Base-by-base conservation (phyloP, 2,329 filamentous ascomycete genomes). In the Colletotrichum sansevieriae region DNA sequence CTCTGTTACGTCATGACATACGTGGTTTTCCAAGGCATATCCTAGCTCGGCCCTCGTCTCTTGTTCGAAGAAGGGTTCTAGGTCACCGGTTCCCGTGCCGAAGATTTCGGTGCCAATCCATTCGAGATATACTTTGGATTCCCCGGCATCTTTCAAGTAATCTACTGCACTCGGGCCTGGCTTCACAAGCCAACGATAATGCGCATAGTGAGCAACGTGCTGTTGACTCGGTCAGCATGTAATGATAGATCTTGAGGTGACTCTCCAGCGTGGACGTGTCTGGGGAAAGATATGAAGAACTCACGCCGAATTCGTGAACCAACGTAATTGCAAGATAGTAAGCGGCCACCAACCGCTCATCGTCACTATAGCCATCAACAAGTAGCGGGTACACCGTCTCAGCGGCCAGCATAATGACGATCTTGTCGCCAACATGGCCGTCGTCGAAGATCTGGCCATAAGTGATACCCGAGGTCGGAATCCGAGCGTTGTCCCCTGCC, bases 261-360 rank as follows among this genome's bases (percentile, higher is more conserved):
- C 3, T 15, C 15, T 13, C 35, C 18, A n/a, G 12, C 2, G 47
- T 4, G 2, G 46, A 33, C 15, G 29, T 29, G 20, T 13, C 12
- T 9, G 13, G 35, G 22, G 0, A 58, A 25, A 4, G 22, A 43
- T 8, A 15, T n/a, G 20, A 35, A 20, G 12, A 20, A 57, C 76
- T 73, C 54, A 77, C 76, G 52, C 75, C 73, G 7, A 78, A 25
- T 60, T 78, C 76, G 22, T 78, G 76, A 11, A 73, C 63, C 8
- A 78, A 44, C 3, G 74, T 73, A 1, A 52, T 35, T 2, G 75
- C 73, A 12, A 75, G 35, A 10, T 70, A 41, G 39, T 72, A 64
- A 46, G 63, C 75, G 3, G 70, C 55, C 71, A 75, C 71, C 37
- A 73, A 58, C 56, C 73, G 75, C 69, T 78, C 76, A 29, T 73